Conservation (phyloP, 768 basidiomycete species). For the Macrolepiota dolichaula region DNA sequence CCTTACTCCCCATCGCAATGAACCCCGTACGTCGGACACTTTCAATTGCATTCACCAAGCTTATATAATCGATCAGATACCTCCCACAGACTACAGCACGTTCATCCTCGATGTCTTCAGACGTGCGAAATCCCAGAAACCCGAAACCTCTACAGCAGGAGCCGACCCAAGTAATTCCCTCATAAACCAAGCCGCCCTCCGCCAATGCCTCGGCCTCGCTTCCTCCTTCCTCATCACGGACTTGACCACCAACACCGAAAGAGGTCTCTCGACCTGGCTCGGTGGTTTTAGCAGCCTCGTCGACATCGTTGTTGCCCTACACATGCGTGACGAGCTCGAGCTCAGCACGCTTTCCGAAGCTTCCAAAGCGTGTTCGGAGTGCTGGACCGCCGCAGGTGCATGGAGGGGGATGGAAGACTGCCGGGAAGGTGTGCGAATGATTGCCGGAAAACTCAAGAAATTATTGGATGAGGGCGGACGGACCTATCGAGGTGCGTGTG, state of each 20-base stretch:
- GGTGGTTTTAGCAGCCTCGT: constrained; percentile 66
- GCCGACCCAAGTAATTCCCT: constrained; percentile 20
- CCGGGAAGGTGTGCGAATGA: constrained; percentile 56
- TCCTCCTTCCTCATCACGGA: constrained; percentile 82
- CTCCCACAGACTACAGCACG: constrained; percentile 56
- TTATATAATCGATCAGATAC: constrained; percentile 19
- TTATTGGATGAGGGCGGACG: constrained; percentile 55
- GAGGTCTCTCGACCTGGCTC: constrained; percentile 60
- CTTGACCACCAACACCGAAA: constrained; percentile 55
- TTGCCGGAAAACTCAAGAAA: constrained; percentile 59
- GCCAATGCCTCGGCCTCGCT: constrained; percentile 64
- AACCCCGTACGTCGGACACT: constrained; percentile 13
- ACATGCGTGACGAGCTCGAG: constrained; percentile 63
- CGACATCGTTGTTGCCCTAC: constrained; percentile 71
- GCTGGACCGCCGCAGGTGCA: constrained; percentile 69
- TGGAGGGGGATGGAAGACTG: constrained; percentile 69
- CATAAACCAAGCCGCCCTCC: constrained; percentile 61
- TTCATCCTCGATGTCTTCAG: constrained; percentile 57
- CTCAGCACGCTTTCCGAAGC: constrained; percentile 74
- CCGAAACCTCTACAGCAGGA: constrained; percentile 4
- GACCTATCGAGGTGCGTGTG: constrained; percentile 39
- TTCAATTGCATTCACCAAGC: not conserved
- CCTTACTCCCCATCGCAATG: constrained; percentile 13
- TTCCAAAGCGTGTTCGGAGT: constrained; percentile 71
- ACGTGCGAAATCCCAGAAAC: constrained; percentile 37